Percentiles rank a stretch among this genome's conserved stretches.
Conservation (phyloP, 192 early-diverging fungal genomes). For the Diversispora epigaea region DNA sequence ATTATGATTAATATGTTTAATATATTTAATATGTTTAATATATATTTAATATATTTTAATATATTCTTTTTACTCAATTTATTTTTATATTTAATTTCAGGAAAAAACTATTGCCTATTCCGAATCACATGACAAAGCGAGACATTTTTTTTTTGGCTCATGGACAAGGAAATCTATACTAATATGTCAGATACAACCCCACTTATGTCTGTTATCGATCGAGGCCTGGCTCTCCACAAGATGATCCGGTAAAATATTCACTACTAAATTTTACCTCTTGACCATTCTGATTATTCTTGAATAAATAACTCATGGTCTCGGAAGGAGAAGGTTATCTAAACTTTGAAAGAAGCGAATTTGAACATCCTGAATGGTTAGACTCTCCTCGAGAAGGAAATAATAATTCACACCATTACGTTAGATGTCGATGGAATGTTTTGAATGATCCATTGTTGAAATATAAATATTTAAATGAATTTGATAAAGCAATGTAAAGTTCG, state of each 20-base stretch:
- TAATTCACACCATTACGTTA: slow-evolving; percentile 87
- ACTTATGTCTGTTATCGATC: slow-evolving; percentile 86
- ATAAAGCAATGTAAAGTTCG: slow-evolving; percentile 77
- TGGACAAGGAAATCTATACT: slow-evolving; percentile 99
- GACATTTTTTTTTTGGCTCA: slow-evolving; percentile 97
- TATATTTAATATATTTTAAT: too few species aligned
- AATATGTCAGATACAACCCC: slow-evolving; percentile 82
- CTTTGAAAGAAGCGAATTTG: slow-evolving; percentile 98
- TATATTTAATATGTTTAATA: too few species aligned
- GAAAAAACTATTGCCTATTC: slow-evolving; percentile 95
- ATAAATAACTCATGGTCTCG: slow-evolving; percentile 75
- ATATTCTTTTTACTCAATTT: too few species aligned
- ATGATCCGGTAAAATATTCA: slow-evolving; percentile 72
- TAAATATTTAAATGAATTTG: slow-evolving; percentile 90
- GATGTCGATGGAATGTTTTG: slow-evolving; percentile 93
- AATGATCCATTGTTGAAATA: slow-evolving; percentile 86
- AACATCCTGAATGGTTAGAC: slow-evolving; percentile 99
- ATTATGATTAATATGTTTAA: too few species aligned
- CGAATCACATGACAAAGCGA: slow-evolving; percentile 99
- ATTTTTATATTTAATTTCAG: slow-evolving; percentile 38
- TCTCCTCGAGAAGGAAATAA: slow-evolving; percentile 94
- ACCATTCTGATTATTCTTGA: not conserved
- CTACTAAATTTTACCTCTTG: too few species aligned
- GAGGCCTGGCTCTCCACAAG: slow-evolving; percentile 94
- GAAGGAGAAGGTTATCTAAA: slow-evolving; percentile 95